Evolutionary conservation across 352 stramenopile species (phyloP).

Genomic region (Pythium dissotocum): DNA sequence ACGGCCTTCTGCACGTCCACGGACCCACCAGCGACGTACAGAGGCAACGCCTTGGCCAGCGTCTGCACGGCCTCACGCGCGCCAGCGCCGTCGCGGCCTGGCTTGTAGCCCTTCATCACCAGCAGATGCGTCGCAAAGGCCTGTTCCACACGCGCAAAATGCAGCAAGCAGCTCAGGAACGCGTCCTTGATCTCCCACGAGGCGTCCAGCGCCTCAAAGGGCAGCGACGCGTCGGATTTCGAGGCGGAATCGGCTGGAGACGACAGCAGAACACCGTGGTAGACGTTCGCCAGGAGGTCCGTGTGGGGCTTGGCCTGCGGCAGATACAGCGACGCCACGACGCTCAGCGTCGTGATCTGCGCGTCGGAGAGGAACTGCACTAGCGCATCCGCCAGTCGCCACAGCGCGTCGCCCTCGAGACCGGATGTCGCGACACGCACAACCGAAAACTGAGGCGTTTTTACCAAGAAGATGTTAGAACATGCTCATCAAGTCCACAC

Average conservation of each 20-base stretch:
- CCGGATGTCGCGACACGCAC: slow-evolving; percentile 39
- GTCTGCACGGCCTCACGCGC: slow-evolving; percentile 55
- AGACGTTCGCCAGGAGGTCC: slow-evolving; percentile 40
- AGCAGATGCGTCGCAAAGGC: slow-evolving; percentile 49
- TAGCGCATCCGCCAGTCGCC: slow-evolving; percentile 50
- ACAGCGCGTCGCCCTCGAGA: slow-evolving; percentile 31
- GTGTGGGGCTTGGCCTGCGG: slow-evolving; percentile 49
- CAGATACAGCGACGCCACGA: slow-evolving; percentile 57
- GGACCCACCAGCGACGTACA: slow-evolving; percentile 35
- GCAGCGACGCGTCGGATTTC: background rate
- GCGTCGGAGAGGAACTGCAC: slow-evolving; percentile 36
- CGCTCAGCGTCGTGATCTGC: slow-evolving; percentile 40
- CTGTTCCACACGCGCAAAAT: slow-evolving; percentile 56
- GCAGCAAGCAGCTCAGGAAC: slow-evolving; percentile 52
- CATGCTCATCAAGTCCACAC: background rate
- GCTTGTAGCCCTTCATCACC: slow-evolving; percentile 65
- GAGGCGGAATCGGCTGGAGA: slow-evolving; percentile 25
- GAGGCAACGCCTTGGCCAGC: slow-evolving; percentile 37
- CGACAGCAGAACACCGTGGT: slow-evolving; percentile 27
- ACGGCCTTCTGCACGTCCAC: slow-evolving; percentile 39
- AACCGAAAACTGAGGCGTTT: slow-evolving; percentile 28
- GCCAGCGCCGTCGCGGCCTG: slow-evolving; percentile 44
- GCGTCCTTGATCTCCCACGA: slow-evolving; percentile 56
- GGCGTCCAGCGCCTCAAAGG: slow-evolving; percentile 29
- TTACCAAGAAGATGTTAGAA: background rate